phyloP scores from a whole-genome alignment of 352 stramenopile species.

The Heterotrichella gracilis region DNA sequence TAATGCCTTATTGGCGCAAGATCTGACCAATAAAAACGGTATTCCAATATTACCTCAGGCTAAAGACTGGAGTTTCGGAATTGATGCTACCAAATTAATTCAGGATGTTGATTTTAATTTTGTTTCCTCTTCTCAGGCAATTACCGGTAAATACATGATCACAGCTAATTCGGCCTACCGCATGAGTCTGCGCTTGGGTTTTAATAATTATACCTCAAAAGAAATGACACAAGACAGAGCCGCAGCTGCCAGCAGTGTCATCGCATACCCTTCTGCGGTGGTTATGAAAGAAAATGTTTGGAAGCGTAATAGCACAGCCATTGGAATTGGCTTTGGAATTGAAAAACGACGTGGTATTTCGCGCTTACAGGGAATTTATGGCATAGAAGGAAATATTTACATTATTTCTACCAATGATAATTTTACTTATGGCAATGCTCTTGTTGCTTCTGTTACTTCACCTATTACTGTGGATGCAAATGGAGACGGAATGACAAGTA shows the following conservation, averaged over 20 bases:
- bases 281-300: not conserved
- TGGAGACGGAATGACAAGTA: not conserved
- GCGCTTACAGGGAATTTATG: not conserved
- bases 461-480: not conserved
- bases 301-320: not conserved
- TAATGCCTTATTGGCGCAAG: not conserved
- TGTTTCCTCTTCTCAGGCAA: not conserved
- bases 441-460: not conserved
- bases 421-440: not conserved
- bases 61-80: not conserved
- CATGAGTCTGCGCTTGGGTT: not conserved
- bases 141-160: not conserved
- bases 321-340: not conserved
- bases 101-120: not conserved
- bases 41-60: not conserved
- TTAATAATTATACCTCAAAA: not conserved
- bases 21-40: not conserved
- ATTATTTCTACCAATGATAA: not conserved
- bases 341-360: not conserved
- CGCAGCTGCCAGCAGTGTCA: not conserved
- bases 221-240: not conserved
- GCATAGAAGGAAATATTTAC: not conserved
- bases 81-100: not conserved
- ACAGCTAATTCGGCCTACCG: not conserved
- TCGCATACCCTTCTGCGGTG: not conserved